Percentiles rank a stretch among this genome's conserved stretches.
Evolutionary conservation across 1,284 basidiomycete species (phyloP).

Genomic region (Cutaneotrichosporon cavernicola): DNA sequence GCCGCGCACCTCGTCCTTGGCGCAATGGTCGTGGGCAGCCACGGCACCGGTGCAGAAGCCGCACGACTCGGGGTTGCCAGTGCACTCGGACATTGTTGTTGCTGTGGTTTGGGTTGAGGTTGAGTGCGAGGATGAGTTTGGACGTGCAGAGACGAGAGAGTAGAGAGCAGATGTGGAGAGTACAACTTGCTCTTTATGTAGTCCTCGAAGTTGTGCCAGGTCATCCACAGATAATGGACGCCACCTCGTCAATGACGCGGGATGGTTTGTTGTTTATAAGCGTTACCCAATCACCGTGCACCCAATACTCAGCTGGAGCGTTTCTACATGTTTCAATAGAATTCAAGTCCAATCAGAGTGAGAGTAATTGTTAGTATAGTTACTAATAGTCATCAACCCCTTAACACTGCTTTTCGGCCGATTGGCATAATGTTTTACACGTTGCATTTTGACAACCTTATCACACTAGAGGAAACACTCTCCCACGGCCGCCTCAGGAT

Average conservation of each 20-base stretch:
- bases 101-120: background rate
- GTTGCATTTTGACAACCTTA: background rate
- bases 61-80: constrained; percentile 48
- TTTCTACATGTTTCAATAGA: no score
- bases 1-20: constrained; percentile 43
- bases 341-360: background rate
- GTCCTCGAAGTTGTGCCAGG: background rate
- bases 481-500: background rate
- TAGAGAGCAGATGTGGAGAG: background rate
- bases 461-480: background rate
- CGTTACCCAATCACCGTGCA: background rate
- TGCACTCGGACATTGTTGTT: constrained; percentile 31
- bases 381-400: no score
- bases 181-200: background rate
- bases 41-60: constrained; percentile 47
- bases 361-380: background rate
- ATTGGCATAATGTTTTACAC: background rate
- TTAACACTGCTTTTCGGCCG: no score
- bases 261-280: background rate
- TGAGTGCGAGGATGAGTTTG: background rate
- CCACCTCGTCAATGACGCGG: background rate
- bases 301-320: background rate
- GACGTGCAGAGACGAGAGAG: background rate
- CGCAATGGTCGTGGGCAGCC: constrained; percentile 32
- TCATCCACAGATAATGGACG: background rate